phyloP scores from a whole-genome alignment of 139 green algal genomes.

The Picochlorum sp. region DNA sequence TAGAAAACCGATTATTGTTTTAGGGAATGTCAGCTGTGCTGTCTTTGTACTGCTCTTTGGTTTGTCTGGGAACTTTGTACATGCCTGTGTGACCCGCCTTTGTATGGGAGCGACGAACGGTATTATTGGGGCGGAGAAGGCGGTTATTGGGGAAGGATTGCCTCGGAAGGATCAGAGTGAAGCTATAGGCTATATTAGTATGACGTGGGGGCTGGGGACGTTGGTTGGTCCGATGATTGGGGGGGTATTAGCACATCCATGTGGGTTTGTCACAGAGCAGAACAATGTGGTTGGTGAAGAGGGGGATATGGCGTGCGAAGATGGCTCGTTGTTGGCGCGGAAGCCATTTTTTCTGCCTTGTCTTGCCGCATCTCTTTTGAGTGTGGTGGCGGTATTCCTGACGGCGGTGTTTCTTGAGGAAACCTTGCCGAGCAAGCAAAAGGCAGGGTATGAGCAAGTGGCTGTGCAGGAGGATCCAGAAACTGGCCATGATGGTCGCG shows the following conservation, averaged over 20 bases:
- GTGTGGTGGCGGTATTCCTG: slow-evolving; percentile 20
- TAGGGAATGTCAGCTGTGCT: slow-evolving; percentile 40
- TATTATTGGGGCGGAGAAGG: slow-evolving; percentile 47
- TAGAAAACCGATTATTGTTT: slow-evolving; percentile 51
- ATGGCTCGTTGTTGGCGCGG: not conserved
- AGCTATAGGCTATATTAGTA: slow-evolving; percentile 15
- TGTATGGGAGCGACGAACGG: slow-evolving; percentile 55
- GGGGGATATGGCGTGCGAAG: not conserved
- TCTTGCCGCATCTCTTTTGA: slow-evolving; percentile 27
- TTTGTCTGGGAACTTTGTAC: slow-evolving; percentile 27
- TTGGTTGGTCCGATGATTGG: slow-evolving; percentile 24
- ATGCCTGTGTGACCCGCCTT: slow-evolving; percentile 26
- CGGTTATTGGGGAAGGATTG: slow-evolving; percentile 35
- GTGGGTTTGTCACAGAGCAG: not conserved
- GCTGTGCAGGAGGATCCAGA: not conserved
- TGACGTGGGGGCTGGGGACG: slow-evolving; percentile 20
- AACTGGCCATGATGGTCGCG: not conserved
- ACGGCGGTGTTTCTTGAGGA: slow-evolving; percentile 41
- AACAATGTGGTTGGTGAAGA: not conserved
- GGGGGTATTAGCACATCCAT: slow-evolving; percentile 22
- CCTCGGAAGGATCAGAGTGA: slow-evolving; percentile 3
- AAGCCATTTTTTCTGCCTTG: slow-evolving; percentile 61
- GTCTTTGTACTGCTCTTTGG: slow-evolving; percentile 48
- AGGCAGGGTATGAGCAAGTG: too few relatives aligned
- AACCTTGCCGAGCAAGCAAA: slow-evolving; percentile 33